Evolutionary conservation across 495 filamentous ascomycete genomes (phyloP), one percentile per base, ranked within the genome.

Genomic region (Tuber borchii): DNA sequence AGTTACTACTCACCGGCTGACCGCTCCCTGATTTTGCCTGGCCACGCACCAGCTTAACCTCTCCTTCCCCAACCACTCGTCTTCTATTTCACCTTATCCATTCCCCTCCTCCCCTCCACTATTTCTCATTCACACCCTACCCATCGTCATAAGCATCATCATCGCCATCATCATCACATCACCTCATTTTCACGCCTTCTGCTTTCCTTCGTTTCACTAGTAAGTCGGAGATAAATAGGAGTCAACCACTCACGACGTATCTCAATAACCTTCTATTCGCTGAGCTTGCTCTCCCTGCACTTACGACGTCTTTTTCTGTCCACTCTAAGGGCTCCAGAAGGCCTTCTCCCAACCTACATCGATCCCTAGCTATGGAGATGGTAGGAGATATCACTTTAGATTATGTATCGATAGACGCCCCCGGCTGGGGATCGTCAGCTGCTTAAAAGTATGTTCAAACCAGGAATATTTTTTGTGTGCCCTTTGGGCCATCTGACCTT

Each of bases 361-460:
- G 48, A 56, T 74, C 56, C 71, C 43, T 56, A 56, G 71, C 2
- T 77, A 77, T 71, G 78, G 79, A n/a, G 34, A 46, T 2, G 79
- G 78, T 51, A 78, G 79, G 17, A 73, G 73, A 61, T 80, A 75
- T 26, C 75, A 75, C 31, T 74, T 80, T 51, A 80, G 78, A 22
- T 73, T 22, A 16, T 81, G 78, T 61, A n/a, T 42, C 22, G 73
- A 81, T 51, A 73, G 16, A 22, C 75, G 79, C 9, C 44, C 17
- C 72, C 71, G 65, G 34, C 34, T 37, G 34, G 34, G 34, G 2
- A 37, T 37, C 1, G 68, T 81, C 71, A 78, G 73, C 75, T 81
- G 79, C 71, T 71, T 78, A 44, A 81, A 81, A n/a, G 78, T 81
- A 71, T 26, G 61, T 42, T 70, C 20, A 22, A 69, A 9, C 71